These are phyloP conservation scores for Papilionanthe hybrid DNA, from an alignment of 116 monocot genomes.

Conservation along the genomic window DNA sequence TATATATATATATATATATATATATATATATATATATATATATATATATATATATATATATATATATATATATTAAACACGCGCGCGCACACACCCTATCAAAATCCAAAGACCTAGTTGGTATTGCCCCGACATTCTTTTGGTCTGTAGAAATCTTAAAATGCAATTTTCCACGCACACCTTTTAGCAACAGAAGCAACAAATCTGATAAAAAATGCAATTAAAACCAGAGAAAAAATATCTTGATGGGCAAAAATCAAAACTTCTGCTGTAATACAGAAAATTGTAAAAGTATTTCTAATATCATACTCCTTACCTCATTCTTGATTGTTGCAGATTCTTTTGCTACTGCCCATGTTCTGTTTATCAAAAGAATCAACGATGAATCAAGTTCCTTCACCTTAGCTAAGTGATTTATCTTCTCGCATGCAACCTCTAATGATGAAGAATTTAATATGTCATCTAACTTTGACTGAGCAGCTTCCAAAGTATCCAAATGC, in stretches of 20 bases:
- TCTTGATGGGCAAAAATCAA: background rate
- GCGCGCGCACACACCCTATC: too few species aligned
- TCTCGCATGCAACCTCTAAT: conserved; percentile 67
- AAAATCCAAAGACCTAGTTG: too few species aligned
- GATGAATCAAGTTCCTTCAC: conserved; percentile 90
- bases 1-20: too few species aligned
- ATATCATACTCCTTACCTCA: conserved; percentile 38
- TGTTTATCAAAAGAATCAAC: conserved; percentile 79
- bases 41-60: too few species aligned
- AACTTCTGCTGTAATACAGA: background rate
- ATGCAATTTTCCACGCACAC: background rate
- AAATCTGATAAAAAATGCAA: background rate
- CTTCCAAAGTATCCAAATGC: conserved; percentile 50
- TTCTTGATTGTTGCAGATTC: conserved; percentile 66
- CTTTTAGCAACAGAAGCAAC: background rate
- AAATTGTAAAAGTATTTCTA: background rate
- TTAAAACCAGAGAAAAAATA: background rate
- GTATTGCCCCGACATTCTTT: too few species aligned
- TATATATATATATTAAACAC: too few species aligned
- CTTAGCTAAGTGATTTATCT: conserved; percentile 73
- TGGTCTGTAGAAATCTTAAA: too few species aligned
- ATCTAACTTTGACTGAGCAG: conserved; percentile 75
- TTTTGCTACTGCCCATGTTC: conserved; percentile 77
- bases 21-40: too few species aligned
- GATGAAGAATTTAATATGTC: conserved; percentile 79